Conservation (phyloP, 495 filamentous ascomycete species). For the Aspergillus sparsus region DNA sequence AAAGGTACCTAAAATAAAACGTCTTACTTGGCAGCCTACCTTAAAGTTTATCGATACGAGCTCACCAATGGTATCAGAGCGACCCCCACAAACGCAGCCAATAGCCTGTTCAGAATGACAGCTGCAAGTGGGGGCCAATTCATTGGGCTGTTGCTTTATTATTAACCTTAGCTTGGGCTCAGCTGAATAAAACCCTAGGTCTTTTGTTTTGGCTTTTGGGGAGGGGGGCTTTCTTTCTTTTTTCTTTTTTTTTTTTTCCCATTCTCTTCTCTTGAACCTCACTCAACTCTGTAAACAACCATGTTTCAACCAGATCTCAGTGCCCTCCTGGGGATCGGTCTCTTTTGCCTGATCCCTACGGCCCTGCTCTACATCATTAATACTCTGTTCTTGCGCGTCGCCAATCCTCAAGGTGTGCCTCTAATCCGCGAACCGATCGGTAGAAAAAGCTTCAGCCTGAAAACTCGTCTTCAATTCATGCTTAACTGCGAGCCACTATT, state of each 20-base stretch:
- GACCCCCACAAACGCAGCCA: too few relatives aligned
- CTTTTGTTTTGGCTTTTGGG: too few relatives aligned
- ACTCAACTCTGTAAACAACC: neutral
- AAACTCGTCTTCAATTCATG: constrained; percentile 6
- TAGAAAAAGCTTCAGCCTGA: constrained; percentile 9
- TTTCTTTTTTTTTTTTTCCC: too few relatives aligned
- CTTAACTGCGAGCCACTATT: constrained; percentile 13
- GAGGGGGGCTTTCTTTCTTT: too few relatives aligned
- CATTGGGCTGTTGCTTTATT: neutral
- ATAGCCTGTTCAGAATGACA: too few relatives aligned
- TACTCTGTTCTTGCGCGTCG: neutral
- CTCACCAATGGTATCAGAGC: too few relatives aligned
- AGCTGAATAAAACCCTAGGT: neutral
- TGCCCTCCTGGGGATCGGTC: neutral
- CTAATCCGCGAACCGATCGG: constrained; percentile 7
- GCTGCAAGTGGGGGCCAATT: neutral
- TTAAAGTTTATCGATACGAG: too few relatives aligned
- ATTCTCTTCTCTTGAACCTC: neutral
- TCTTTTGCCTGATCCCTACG: constrained; percentile 1
- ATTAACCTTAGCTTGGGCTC: neutral
- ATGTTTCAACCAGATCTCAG: neutral
- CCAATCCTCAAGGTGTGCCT: neutral
- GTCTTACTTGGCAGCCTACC: too few relatives aligned
- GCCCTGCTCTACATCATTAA: constrained; percentile 10
- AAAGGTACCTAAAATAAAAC: too few relatives aligned